Base-by-base conservation (phyloP, 192 early-diverging fungal genomes). In the Entomortierella lignicola region DNA sequence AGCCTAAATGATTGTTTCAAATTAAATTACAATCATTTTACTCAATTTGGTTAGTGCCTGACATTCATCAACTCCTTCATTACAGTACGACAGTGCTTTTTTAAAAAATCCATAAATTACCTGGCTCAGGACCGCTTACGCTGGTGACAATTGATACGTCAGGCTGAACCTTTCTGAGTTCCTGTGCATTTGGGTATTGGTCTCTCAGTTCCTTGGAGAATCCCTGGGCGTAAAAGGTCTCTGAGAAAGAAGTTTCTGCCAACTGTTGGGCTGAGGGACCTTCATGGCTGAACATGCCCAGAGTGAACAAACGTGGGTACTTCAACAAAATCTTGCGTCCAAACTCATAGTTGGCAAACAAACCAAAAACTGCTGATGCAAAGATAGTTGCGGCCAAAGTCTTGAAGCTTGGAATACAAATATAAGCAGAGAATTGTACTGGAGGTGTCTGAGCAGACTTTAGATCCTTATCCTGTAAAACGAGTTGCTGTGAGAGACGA, bases 81-180 rank as follows among this genome's bases (percentile, higher is more conserved):
- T n/a, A n/a, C n/a, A n/a, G n/a, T n/a, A n/a, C n/a, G n/a, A n/a
- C n/a, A n/a, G n/a, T n/a, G n/a, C n/a, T n/a, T n/a, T n/a, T n/a
- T n/a, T n/a, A 55, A 10, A 55, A 29, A 55, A 29, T 4, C 2
- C 23, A 29, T 15, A 31, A n/a, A 42, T 55, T 68, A 63, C 72
- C 91, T 50, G 83, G 73, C 80, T 92, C 90, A n/a, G 91, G 91
- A 8, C 90, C 91, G 58, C 60, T 66, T 13, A 92, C 86, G 7
- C 80, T 83, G 0, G 85, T 84, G 6, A 83, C 73, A 39, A 91
- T 88, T 21, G 82, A 71, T 21, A 83, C 77, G 71, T 89, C 82
- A 0, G 82, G 82, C 63, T 82, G 34, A 10, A 77, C 54, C 5
- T 68, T 8, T 27, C 29, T 17, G 44, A 82, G 59, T 4, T 59